Conservation (phyloP, 2,329 filamentous ascomycete genomes). For the Epicoccum nigrum region DNA sequence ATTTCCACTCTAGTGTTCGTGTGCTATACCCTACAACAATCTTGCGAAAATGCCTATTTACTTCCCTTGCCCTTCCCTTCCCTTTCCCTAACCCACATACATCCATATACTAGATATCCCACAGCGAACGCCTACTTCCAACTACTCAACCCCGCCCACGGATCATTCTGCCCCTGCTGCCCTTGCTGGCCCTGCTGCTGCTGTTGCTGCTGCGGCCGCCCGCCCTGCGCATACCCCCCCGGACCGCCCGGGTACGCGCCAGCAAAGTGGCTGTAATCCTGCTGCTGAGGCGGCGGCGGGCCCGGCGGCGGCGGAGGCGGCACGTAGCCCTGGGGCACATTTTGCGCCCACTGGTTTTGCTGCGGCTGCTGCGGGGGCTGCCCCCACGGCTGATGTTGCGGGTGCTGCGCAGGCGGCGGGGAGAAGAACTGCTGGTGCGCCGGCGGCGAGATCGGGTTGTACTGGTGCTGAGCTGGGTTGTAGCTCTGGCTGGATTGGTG, state of each 20-base stretch:
- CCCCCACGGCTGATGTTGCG: constrained; percentile 61
- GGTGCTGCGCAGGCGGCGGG: constrained; percentile 51
- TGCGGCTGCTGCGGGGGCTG: constrained; percentile 53
- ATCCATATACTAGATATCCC: no score
- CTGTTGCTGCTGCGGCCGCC: constrained; percentile 40
- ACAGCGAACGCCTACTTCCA: constrained; percentile 73
- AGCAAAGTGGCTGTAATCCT: constrained; percentile 55
- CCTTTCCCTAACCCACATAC: no score
- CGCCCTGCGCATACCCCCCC: constrained; percentile 45
- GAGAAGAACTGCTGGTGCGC: constrained; percentile 64
- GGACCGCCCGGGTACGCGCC: constrained; percentile 60
- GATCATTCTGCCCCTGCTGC: constrained; percentile 57
- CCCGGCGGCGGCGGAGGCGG: constrained; percentile 71
- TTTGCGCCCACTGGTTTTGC: constrained; percentile 47
- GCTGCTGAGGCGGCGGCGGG: constrained; percentile 56
- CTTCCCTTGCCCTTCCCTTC: no score
- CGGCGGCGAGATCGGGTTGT: constrained; percentile 57
- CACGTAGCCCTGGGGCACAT: constrained; percentile 67
- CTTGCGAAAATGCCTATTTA: no score
- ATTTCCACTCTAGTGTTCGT: no score
- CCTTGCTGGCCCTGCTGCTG: constrained; percentile 42
- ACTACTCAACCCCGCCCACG: constrained; percentile 72
- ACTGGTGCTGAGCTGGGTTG: constrained; percentile 53
- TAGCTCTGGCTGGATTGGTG: constrained; percentile 45
- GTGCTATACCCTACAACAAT: no score